phyloP scores from a whole-genome alignment of 306 rosid species.

The Vigna mungo region DNA sequence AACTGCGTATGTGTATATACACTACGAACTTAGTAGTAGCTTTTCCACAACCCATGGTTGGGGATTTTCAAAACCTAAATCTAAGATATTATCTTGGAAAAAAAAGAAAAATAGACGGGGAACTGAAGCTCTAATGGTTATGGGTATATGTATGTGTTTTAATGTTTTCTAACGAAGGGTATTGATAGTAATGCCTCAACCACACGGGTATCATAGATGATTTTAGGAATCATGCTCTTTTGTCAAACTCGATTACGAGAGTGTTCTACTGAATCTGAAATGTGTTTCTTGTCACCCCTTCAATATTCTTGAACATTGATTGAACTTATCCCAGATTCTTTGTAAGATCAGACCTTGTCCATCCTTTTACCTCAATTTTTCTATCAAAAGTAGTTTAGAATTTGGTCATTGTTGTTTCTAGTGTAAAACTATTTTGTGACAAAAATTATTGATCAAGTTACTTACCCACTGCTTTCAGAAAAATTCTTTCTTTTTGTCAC shows the following conservation, averaged over 20 bases:
- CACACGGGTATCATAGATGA: background rate
- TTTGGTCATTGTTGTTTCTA: conserved; percentile 1
- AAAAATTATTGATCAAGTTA: background rate
- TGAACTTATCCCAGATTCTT: background rate
- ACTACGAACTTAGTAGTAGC: too few relatives aligned
- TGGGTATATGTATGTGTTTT: too few relatives aligned
- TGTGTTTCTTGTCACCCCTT: conserved; percentile 20
- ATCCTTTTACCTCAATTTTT: background rate
- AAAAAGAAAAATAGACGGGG: too few relatives aligned
- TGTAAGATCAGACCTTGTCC: conserved; percentile 21
- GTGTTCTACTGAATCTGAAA: background rate
- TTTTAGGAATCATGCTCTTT: background rate
- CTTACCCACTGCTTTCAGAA: background rate
- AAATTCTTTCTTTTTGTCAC: background rate
- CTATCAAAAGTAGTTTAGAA: conserved; percentile 20
- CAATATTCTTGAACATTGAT: conserved; percentile 1
- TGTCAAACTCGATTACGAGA: background rate
- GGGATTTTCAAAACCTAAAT: too few relatives aligned
- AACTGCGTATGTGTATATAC: too few relatives aligned
- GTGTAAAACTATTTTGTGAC: background rate
- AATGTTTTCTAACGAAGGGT: too few relatives aligned
- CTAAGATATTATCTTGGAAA: too few relatives aligned
- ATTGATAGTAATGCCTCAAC: too few relatives aligned
- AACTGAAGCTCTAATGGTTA: too few relatives aligned
- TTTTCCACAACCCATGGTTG: too few relatives aligned